Base-by-base conservation (phyloP, 2,329 filamentous ascomycete genomes). In the Botrytis squamosa region DNA sequence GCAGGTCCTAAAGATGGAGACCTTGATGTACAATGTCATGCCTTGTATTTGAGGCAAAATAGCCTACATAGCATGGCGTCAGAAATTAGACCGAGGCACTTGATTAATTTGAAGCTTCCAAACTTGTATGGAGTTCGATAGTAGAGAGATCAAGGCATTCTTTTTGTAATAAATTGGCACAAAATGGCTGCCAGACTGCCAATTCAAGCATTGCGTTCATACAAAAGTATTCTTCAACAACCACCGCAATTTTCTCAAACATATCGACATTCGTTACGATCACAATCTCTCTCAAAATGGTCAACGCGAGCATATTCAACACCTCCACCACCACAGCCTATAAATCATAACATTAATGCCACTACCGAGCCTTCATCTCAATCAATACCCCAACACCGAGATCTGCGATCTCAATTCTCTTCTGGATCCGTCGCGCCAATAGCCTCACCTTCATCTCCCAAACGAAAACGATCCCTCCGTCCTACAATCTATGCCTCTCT, bases 401-500 rank as follows among this genome's bases (percentile, higher is more conserved):
- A 80, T 70, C 74, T 80, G 25, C 76, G 76, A n/a, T 79, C 80
- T 52, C 78, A 80, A 76, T 77, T 79, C 66, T 70, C 76, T 16
- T 74, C 74, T 64, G 49, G 71, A 46, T 42, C 72, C 55, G n/a
- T 57, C 6, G 10, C 38, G 16, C 25, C 36, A 44, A 18, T 3
- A 22, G 29, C 55, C 14, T 64, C 55, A 38, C 67, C 73, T 52
- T 55, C 72, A 59, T 59, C 60, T 18, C 75, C 77, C 38, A 76
- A 74, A 65, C 68, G 75, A 6, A 79, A 77, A 44, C 78, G 77
- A 36, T 79, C 79, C 8, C 77, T 80, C 16, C 80, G 77, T 42
- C 79, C 76, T 33, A 77, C 77, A 59, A 82, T 82, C 57, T 81
- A 78, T 60, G 80, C 78, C 18, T 75, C 80, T 22, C 14, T 83